These are phyloP conservation scores for Diversispora epigaea DNA, from an alignment of 192 early-diverging fungal species.

Conservation along the genomic window DNA sequence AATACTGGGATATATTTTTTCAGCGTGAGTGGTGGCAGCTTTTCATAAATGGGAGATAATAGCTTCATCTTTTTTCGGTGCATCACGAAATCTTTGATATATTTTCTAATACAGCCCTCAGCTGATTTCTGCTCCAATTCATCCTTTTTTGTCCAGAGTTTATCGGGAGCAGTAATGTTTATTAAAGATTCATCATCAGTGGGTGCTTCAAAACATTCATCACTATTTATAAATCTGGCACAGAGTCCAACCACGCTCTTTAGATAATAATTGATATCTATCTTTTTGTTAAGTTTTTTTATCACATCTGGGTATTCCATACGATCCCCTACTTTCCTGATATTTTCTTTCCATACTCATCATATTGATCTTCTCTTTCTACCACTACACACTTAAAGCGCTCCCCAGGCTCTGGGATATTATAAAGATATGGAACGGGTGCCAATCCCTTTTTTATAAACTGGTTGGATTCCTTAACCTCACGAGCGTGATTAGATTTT, in stretches of 20 bases:
- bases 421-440: neutral
- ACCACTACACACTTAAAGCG: neutral
- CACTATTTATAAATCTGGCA: neutral
- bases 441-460: conserved; percentile 5
- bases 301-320: conserved; percentile 12
- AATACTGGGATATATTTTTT: conserved; percentile 15
- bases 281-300: too few species aligned
- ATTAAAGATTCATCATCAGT: neutral
- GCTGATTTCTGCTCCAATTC: neutral
- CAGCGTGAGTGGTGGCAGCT: neutral
- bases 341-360: neutral
- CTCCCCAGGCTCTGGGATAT: conserved; percentile 1
- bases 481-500: conserved; percentile 3
- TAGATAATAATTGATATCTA: neutral
- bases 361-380: neutral
- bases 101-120: neutral
- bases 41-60: conserved; percentile 23
- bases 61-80: conserved; percentile 8
- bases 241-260: neutral
- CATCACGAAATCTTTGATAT: conserved; percentile 17
- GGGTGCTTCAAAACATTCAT: neutral
- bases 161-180: neutral
- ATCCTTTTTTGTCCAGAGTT: conserved; percentile 1
- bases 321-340: neutral
- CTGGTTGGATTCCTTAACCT: neutral